Conservation (phyloP, 768 basidiomycete genomes). For the Phylloporus rhodoxanthus region DNA sequence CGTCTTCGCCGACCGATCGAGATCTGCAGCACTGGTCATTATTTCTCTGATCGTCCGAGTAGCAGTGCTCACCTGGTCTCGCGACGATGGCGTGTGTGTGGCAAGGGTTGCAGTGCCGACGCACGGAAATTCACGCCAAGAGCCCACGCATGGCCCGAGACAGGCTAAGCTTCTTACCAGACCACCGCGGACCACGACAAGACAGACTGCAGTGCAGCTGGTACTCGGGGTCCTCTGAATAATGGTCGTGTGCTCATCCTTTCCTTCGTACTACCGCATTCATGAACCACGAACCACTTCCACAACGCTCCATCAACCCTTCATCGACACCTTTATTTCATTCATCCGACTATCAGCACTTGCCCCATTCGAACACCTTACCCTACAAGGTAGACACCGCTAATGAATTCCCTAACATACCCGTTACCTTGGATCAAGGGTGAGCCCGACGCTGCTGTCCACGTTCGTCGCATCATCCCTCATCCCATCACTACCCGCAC, state of each 20-base stretch:
- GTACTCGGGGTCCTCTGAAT: not conserved
- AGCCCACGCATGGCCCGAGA: not conserved
- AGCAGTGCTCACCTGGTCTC: not conserved
- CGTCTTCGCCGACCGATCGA: constrained; percentile 18
- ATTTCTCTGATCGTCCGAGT: not conserved
- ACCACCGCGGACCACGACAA: not conserved
- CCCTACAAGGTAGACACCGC: constrained; percentile 42
- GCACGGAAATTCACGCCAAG: not conserved
- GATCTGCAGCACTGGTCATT: constrained; percentile 7
- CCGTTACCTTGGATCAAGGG: constrained; percentile 59
- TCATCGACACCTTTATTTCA: constrained; percentile 22
- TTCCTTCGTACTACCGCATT: constrained; percentile 2
- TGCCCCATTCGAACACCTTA: constrained; percentile 25
- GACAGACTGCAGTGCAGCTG: not conserved
- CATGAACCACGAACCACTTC: constrained; percentile 8
- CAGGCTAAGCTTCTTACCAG: not conserved
- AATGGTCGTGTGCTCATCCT: constrained; percentile 23
- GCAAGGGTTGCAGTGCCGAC: not conserved
- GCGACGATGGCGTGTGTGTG: not conserved
- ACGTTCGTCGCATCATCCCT: constrained; percentile 9
- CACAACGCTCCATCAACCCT: not conserved
- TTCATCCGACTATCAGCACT: not conserved
- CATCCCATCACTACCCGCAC: constrained; percentile 13
- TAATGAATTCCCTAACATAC: constrained; percentile 57
- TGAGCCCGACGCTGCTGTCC: constrained; percentile 35